Evolutionary conservation across 305 asterid genomes (phyloP), one percentile per base, ranked within the genome.

Genomic region (Fraxinus floribunda): DNA sequence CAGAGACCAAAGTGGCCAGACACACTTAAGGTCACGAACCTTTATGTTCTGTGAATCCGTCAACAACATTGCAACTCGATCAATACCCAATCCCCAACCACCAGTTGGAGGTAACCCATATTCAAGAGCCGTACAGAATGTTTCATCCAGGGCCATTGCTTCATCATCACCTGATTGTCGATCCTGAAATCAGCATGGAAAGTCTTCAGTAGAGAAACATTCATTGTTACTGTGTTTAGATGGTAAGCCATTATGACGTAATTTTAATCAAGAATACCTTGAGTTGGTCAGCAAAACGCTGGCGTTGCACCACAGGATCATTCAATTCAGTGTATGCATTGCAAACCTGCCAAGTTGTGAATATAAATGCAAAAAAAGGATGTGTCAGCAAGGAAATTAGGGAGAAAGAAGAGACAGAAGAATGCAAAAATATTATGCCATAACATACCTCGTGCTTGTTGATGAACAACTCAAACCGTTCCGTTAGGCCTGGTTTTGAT

Each of bases 31-130:
- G 55, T n/a, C 11, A 57, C 83, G 39, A 73, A 94, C 98, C 99
- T 95, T 95, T 80, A 95, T 95, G 83, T 95, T 94, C 88, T 95
- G 98, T 38, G 99, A 93, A 85, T 95, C 99, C 6, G 98, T 94
- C 87, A 95, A 84, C 86, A 94, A 66, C 99, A 95, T 95, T 2
- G 94, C 76, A 3, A 95, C 75, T 26, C 98, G 92, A 87, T 94
- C 99, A 79, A 95, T 91, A 38, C 97, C 98, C 86, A 95, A 62
- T 49, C 99, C 99, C 98, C 98, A 95, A 20, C 99, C 98, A 82
- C 94, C 98, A 71, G 99, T 94, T 26, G 99, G 99, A 82, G 97
- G 97, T 44, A 95, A 86, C 34, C 99, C 99, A 83, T 94, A 93
- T 82, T 95, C 99, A 82, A 94, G 99, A 79, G 98, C 96, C 1